Evolutionary conservation across 2,329 filamentous ascomycete genomes (phyloP), one percentile per base, ranked within the genome.

Genomic region (Juglanconis juglandina): DNA sequence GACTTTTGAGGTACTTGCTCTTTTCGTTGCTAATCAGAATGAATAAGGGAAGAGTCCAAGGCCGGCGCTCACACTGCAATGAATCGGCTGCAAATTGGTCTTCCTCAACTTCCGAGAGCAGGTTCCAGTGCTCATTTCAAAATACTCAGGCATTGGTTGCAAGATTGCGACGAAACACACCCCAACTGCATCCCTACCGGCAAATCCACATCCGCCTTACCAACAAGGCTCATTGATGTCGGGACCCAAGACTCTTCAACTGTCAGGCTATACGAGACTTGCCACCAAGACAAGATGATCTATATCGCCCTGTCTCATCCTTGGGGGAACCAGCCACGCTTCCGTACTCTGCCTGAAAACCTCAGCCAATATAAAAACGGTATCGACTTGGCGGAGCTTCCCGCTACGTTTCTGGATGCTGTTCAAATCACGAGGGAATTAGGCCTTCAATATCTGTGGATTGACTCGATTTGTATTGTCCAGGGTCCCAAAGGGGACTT

Each of bases 281-380:
- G 41, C 2, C 13, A 24, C 1, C 35, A 33, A 11, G 44, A 48
- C 33, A 34, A 35, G 32, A 13, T 42, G 8, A 49, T 44, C 24
- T 68, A 68, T n/a, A 33, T 66, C 9, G 66, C 65, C 17, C 51
- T 67, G 3, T 68, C 66, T 0, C 66, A 68, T 33, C 64, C 54
- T 1, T 68, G 66, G 66, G 65, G 66, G 1, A 33, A 30, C 0
- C 5, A 49, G 3, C 32, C 24, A 9, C 59, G 60, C 24, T 64
- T 60, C 30, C 37, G 47, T 10, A 64, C 60, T 1, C 56, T n/a
- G 1, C n/a, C n/a, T 1, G 9, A 3, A 1, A 51, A 49, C 10
- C 4, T 64, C 2, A 34, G 34, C 7, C 7, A 35, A 3, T 54
- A 51, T 11, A 48, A 32, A 34, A n/a, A 49, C 1, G 35, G 33